phyloP scores from a whole-genome alignment of 2,329 filamentous ascomycete species.

The Chaetomium olivaceum region DNA sequence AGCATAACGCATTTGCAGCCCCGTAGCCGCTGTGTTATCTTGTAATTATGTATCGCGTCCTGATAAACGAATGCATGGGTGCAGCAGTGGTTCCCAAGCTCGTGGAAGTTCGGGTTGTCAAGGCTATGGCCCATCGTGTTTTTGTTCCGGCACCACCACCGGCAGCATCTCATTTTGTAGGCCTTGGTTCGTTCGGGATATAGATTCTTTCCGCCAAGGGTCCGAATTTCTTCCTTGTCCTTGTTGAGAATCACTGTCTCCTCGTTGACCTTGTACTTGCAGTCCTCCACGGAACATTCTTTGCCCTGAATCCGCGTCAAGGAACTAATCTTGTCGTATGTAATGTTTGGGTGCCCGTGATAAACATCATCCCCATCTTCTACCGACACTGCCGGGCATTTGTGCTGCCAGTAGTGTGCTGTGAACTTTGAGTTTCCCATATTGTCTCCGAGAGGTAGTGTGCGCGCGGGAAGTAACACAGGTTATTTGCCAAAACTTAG shows the following conservation, averaged over 20 bases:
- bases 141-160: background rate
- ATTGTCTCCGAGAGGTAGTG: background rate
- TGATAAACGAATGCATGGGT: background rate
- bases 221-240: background rate
- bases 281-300: background rate
- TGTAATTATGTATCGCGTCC: no score
- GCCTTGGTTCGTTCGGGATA: background rate
- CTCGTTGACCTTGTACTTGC: slow-evolving; percentile 1
- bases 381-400: background rate
- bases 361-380: background rate
- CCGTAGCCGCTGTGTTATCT: background rate
- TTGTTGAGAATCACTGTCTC: background rate
- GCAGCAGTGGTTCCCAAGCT: background rate
- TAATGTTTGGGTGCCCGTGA: background rate
- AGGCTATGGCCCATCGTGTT: background rate
- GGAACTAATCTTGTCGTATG: background rate
- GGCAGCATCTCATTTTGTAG: background rate
- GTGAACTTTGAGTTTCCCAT: background rate
- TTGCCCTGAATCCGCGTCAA: background rate
- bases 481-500: background rate
- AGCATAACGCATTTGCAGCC: slow-evolving; percentile 3
- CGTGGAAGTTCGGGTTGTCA: background rate
- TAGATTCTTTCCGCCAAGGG: slow-evolving; percentile 1
- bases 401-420: slow-evolving; percentile 4
- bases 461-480: background rate